Conservation (phyloP, 805 yeast species). For the Saccharomycopsis javanensis region DNA sequence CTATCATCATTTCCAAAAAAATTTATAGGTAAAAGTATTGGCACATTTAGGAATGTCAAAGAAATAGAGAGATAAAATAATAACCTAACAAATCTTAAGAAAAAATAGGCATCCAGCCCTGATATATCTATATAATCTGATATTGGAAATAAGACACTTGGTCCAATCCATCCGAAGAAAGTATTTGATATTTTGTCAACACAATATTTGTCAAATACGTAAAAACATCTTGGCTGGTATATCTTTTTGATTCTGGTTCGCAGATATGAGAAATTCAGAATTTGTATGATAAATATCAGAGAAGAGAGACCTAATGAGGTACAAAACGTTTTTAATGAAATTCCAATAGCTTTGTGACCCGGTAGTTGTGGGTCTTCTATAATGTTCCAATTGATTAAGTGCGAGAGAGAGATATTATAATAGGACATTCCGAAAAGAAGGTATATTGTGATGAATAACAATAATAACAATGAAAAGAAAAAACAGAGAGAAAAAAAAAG, state of each 20-base stretch:
- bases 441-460: background rate
- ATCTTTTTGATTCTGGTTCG: conserved; percentile 29
- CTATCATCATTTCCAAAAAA: conserved; percentile 23
- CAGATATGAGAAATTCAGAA: conserved; percentile 29
- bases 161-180: conserved; percentile 47
- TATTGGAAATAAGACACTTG: conserved; percentile 32
- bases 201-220: conserved; percentile 33
- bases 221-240: conserved; percentile 47
- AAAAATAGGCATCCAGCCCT: conserved; percentile 72
- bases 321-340: conserved; percentile 45
- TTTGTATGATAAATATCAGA: conserved; percentile 39
- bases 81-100: conserved; percentile 49
- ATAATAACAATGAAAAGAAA: background rate
- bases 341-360: conserved; percentile 50
- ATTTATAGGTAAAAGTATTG: conserved; percentile 60
- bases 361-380: conserved; percentile 1
- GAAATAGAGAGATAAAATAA: conserved; percentile 41
- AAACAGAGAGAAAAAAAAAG: background rate
- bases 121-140: conserved; percentile 33
- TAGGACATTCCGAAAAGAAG: background rate
- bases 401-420: background rate
- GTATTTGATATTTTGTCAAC: conserved; percentile 26
- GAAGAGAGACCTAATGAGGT: conserved; percentile 48
- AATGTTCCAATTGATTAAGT: background rate
- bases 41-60: conserved; percentile 44